Evolutionary conservation across 2,329 filamentous ascomycete genomes (phyloP).

Genomic region (Cytospora paraplurivora): DNA sequence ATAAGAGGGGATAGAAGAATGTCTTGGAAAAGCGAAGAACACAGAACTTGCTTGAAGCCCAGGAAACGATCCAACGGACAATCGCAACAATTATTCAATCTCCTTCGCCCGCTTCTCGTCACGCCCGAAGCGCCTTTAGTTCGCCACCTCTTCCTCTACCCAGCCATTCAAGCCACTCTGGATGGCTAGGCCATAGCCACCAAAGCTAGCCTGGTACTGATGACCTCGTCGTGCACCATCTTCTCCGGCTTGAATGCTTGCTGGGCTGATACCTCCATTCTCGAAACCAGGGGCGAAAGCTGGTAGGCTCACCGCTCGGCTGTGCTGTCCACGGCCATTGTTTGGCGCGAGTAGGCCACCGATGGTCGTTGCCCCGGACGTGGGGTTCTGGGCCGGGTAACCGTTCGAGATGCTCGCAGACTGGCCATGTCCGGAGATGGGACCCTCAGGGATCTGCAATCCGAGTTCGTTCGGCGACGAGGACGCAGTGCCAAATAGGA

Average conservation of each 20-base stretch:
- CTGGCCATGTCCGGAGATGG: slow-evolving; percentile 63
- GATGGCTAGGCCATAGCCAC: slow-evolving; percentile 64
- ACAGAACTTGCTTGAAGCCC: slow-evolving; percentile 22
- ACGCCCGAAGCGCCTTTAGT: slow-evolving; percentile 43
- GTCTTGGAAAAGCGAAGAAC: slow-evolving; percentile 23
- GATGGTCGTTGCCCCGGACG: slow-evolving; percentile 66
- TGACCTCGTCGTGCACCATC: slow-evolving; percentile 63
- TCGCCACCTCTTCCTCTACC: slow-evolving; percentile 67
- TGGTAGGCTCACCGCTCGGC: slow-evolving; percentile 86
- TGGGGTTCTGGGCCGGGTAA: slow-evolving; percentile 55
- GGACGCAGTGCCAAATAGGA: slow-evolving; percentile 75
- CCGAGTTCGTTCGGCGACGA: slow-evolving; percentile 59
- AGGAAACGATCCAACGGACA: slow-evolving; percentile 31
- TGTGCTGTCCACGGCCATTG: slow-evolving; percentile 64
- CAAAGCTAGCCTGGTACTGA: slow-evolving; percentile 66
- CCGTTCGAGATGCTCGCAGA: slow-evolving; percentile 69
- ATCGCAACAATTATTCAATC: slow-evolving; percentile 33
- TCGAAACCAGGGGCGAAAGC: slow-evolving; percentile 66
- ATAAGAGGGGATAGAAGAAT: slow-evolving; percentile 24
- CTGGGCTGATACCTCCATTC: slow-evolving; percentile 58
- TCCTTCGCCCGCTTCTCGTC: slow-evolving; percentile 27
- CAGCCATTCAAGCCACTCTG: slow-evolving; percentile 67
- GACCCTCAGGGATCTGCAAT: slow-evolving; percentile 63
- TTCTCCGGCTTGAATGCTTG: slow-evolving; percentile 46
- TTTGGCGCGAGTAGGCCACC: slow-evolving; percentile 76